A percentile compares a stretch with the other conserved stretches of the same genome.
Evolutionary conservation across 495 filamentous ascomycete genomes (phyloP).

Genomic region (Aspergillus campestris): DNA sequence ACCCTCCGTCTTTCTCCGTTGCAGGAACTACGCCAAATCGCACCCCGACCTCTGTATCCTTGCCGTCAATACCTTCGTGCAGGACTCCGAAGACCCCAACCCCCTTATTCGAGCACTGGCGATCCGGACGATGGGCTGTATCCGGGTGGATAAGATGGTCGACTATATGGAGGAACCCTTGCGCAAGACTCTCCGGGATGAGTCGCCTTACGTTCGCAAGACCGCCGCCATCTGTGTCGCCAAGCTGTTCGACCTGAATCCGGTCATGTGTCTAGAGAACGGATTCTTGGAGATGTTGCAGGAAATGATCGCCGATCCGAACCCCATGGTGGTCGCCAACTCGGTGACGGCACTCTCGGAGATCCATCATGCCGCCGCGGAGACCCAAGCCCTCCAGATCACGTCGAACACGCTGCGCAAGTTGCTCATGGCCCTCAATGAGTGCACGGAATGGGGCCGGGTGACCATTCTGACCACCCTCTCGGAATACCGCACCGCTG

Average conservation of each 20-base stretch:
- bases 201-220: conserved; percentile 97
- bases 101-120: conserved; percentile 90
- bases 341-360: conserved; percentile 88
- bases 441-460: conserved; percentile 98
- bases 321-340: conserved; percentile 98
- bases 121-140: conserved; percentile 99
- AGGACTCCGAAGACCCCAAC: conserved; percentile 98
- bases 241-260: conserved; percentile 94
- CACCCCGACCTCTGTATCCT: conserved; percentile 98
- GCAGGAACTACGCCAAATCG: conserved; percentile 98
- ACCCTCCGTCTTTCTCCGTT: conserved; percentile 1
- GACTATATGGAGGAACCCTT: conserved; percentile 99
- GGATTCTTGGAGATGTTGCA: conserved; percentile 94
- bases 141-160: conserved; percentile 98
- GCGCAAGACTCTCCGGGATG: conserved; percentile 91
- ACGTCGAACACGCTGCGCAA: conserved; percentile 80
- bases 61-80: conserved; percentile 97
- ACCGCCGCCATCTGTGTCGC: conserved; percentile 97
- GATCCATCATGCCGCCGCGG: conserved; percentile 82
- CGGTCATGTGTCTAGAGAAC: conserved; percentile 86
- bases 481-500: conserved; percentile 75
- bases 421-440: conserved; percentile 91
- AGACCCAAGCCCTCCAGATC: conserved; percentile 78
- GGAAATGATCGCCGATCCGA: conserved; percentile 93
- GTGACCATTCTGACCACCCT: conserved; percentile 88